These are phyloP conservation scores for Bruguiera parviflora DNA, from an alignment of 345 rosid species.

Conservation along the genomic window DNA sequence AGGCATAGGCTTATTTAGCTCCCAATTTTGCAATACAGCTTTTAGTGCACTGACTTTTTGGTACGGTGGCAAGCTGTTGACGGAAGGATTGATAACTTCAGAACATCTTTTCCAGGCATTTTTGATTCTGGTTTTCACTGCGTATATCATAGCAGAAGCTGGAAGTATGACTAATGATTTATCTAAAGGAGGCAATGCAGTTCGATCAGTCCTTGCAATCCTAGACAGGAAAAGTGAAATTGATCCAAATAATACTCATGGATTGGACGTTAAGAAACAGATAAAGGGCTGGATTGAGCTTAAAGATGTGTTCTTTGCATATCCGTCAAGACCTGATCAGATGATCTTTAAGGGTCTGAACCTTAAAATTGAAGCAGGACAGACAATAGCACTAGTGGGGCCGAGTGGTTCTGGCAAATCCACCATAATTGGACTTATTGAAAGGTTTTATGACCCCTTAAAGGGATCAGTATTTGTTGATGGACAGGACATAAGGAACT, in stretches of 20 bases:
- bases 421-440: constrained; percentile 56
- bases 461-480: constrained; percentile 47
- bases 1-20: constrained; percentile 56
- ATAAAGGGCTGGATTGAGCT: constrained; percentile 50
- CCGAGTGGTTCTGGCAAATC: constrained; percentile 70
- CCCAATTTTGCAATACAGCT: constrained; percentile 58
- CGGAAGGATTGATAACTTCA: constrained; percentile 28
- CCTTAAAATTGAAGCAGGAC: constrained; percentile 58
- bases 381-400: constrained; percentile 54
- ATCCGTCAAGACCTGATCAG: constrained; percentile 58
- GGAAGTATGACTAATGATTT: constrained; percentile 68
- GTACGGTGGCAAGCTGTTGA: constrained; percentile 64
- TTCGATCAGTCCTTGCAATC: constrained; percentile 46
- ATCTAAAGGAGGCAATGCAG: constrained; percentile 53
- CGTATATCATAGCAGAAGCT: constrained; percentile 67
- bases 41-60: constrained; percentile 54
- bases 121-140: constrained; percentile 49
- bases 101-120: constrained; percentile 58
- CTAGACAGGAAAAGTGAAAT: constrained; percentile 56
- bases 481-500: constrained; percentile 48
- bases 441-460: constrained; percentile 57
- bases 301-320: constrained; percentile 54
- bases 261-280: constrained; percentile 29
- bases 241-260: constrained; percentile 35
- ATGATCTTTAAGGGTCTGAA: constrained; percentile 50